Conservation (phyloP, 331 rosid genomes). For the Malus hybrid region DNA sequence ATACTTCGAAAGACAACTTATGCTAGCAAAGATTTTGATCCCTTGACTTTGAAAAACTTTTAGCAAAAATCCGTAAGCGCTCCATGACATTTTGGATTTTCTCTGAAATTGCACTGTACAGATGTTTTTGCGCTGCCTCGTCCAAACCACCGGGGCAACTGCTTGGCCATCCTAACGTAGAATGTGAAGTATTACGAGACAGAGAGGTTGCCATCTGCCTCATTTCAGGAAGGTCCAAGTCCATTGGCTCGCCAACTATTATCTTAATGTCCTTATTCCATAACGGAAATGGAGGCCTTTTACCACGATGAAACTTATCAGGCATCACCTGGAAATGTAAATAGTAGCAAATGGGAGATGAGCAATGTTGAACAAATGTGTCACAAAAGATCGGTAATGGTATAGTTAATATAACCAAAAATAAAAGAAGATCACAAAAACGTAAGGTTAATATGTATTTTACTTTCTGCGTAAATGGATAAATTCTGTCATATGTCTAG, state of each 20-base stretch:
- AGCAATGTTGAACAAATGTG: constrained; percentile 15
- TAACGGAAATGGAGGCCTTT: constrained; percentile 75
- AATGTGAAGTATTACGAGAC: constrained; percentile 35
- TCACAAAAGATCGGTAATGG: background rate
- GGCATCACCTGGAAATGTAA: constrained; percentile 76
- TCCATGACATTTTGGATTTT: constrained; percentile 64
- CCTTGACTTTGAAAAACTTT: background rate
- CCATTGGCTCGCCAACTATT: constrained; percentile 69
- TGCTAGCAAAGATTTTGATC: constrained; percentile 2
- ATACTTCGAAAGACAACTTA: background rate
- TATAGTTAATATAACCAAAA: background rate
- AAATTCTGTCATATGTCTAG: background rate
- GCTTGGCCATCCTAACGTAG: constrained; percentile 58
- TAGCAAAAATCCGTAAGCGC: constrained; percentile 43
- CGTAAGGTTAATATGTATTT: background rate
- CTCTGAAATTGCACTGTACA: constrained; percentile 54
- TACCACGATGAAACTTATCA: constrained; percentile 56
- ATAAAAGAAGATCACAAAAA: background rate
- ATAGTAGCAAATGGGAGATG: constrained; percentile 10
- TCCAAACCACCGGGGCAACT: constrained; percentile 42
- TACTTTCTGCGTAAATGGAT: background rate
- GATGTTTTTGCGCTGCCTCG: constrained; percentile 71
- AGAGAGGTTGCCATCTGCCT: constrained; percentile 47
- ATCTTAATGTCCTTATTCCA: constrained; percentile 63
- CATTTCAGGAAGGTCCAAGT: constrained; percentile 58